These are phyloP conservation scores for Pleurotus sapidus DNA, from an alignment of 768 basidiomycete species.

Conservation along the genomic window DNA sequence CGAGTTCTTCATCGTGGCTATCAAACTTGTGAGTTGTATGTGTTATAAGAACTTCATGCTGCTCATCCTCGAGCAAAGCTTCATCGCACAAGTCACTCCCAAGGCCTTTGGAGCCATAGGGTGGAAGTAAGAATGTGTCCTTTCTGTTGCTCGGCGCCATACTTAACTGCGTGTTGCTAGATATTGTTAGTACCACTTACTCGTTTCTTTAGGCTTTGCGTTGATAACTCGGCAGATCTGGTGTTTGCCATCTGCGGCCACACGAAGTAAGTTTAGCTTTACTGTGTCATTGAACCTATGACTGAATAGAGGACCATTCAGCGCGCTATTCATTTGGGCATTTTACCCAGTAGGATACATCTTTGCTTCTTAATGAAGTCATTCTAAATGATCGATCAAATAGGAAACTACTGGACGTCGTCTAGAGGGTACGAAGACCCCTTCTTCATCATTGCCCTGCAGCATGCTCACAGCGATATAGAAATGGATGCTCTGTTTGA, in stretches of 20 bases:
- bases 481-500: constrained; percentile 44
- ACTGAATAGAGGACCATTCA: constrained; percentile 1
- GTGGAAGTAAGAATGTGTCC: constrained; percentile 31
- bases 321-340: constrained; percentile 40
- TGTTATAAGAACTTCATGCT: neutral
- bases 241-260: constrained; percentile 45
- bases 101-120: constrained; percentile 35
- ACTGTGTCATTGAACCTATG: neutral
- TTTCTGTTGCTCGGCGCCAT: neutral
- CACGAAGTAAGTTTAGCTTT: constrained; percentile 29
- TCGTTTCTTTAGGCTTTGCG: too few species aligned
- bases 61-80: constrained; percentile 18
- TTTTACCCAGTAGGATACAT: constrained; percentile 34
- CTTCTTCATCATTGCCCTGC: neutral
- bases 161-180: constrained; percentile 11
- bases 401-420: constrained; percentile 42
- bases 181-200: constrained; percentile 19
- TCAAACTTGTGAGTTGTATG: constrained; percentile 34
- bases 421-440: constrained; percentile 29
- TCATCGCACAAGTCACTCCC: constrained; percentile 44
- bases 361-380: neutral
- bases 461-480: constrained; percentile 10
- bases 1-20: constrained; percentile 41
- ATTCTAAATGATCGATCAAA: neutral
- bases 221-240: constrained; percentile 23